phyloP scores from a whole-genome alignment of 352 stramenopile genomes.

The Phytophthora niederhauseri region DNA sequence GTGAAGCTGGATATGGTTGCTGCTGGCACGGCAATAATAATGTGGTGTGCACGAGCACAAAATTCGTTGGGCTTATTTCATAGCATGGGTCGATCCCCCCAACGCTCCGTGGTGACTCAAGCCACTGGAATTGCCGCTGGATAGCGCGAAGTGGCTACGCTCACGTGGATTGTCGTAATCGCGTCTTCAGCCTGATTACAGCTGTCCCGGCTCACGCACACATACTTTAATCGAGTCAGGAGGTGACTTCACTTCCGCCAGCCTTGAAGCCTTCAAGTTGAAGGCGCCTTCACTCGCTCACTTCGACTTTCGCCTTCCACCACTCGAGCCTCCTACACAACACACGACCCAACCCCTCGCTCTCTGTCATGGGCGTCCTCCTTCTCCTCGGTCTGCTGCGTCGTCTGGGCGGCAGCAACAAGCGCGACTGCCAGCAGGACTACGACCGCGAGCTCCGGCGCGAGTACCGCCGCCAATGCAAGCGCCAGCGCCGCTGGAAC shows the following conservation, averaged over 20 bases:
- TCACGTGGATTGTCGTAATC: slow-evolving; percentile 28
- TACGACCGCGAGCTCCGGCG: slow-evolving; percentile 26
- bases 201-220: slow-evolving; percentile 1
- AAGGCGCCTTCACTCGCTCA: background rate
- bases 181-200: slow-evolving; percentile 18
- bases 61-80: too few species aligned
- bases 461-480: slow-evolving; percentile 29
- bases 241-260: background rate
- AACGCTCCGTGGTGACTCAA: background rate
- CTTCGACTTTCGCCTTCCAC: slow-evolving; percentile 18
- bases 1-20: too few species aligned
- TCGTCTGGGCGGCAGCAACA: slow-evolving; percentile 4
- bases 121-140: background rate
- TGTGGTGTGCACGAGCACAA: too few species aligned
- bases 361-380: slow-evolving; percentile 19
- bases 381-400: slow-evolving; percentile 27
- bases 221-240: slow-evolving; percentile 15
- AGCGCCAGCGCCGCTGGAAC: slow-evolving; percentile 24
- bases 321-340: background rate
- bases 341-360: slow-evolving; percentile 1
- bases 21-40: too few species aligned
- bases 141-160: slow-evolving; percentile 5
- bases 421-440: slow-evolving; percentile 22
- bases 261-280: too few species aligned
- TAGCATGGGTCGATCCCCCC: background rate